A percentile compares a stretch with the other conserved stretches of the same genome.
Evolutionary conservation across 495 filamentous ascomycete genomes (phyloP).

Genomic region (Niebla homalea): DNA sequence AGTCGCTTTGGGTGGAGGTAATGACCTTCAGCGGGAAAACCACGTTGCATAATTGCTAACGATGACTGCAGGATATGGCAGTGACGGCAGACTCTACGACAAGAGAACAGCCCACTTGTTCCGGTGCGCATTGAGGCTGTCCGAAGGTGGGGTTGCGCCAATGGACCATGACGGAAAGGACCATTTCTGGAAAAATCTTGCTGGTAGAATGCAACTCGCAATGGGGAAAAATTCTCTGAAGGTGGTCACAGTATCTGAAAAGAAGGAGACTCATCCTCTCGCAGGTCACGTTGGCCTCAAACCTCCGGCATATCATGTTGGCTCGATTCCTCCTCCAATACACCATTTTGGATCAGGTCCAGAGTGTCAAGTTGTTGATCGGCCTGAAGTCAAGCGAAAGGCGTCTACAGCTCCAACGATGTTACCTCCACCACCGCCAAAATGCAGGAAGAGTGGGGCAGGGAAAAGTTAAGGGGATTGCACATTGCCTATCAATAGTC

Average conservation of each 20-base stretch:
- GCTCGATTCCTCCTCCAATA: background rate
- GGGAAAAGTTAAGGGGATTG: too few relatives aligned
- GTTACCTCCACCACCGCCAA: too few relatives aligned
- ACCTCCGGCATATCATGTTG: background rate
- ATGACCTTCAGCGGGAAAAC: too few relatives aligned
- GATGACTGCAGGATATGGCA: background rate
- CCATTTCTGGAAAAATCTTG: constrained; percentile 1
- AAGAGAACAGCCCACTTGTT: background rate
- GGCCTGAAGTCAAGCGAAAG: background rate
- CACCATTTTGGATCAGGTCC: background rate
- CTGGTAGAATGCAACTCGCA: background rate
- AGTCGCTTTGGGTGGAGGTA: background rate
- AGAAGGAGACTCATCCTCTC: background rate
- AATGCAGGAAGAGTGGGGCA: too few relatives aligned
- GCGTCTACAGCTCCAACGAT: too few relatives aligned
- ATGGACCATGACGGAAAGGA: constrained; percentile 2
- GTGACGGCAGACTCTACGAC: background rate
- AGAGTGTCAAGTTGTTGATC: background rate
- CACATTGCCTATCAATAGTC: too few relatives aligned
- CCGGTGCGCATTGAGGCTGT: background rate
- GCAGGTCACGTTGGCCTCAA: background rate
- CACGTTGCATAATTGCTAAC: too few relatives aligned
- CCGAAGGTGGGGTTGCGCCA: constrained; percentile 5
- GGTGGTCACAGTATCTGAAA: background rate
- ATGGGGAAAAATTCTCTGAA: constrained; percentile 7